Evolutionary conservation across 768 basidiomycete genomes (phyloP), one percentile per base, ranked within the genome.

Genomic region (Amanita inopinata): DNA sequence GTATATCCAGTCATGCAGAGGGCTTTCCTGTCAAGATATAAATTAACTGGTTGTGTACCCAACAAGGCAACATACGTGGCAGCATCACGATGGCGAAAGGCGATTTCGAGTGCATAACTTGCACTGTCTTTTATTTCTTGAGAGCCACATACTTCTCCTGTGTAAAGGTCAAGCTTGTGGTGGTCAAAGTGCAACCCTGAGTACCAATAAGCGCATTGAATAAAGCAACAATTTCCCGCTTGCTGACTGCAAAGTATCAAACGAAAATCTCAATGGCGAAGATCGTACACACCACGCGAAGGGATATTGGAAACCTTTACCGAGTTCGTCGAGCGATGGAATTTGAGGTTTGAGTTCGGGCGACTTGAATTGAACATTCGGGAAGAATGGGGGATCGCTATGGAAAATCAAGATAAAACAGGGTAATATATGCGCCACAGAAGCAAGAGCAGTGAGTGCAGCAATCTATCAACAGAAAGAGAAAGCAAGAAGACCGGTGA

Each of bases 1-100:
- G 62, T 70, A 53, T 78, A 80, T 33, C 78, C 76, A 19, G 74
- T 71, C 77, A 83, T 76, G 50, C 74, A 75, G 39, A 83, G 51
- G 1, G 80, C 76, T 59, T 82, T 81, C 44, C 82, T 84, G 42
- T 7, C 20, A 23, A 40, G 17, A 18, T 40, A 34, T 33, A 30
- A 36, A 46, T 34, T 31, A 48, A 30, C 23, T 33, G 14, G 41
- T 46, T 24, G 4, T 15, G 31, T 15, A n/a, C 14, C 5, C 9
- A 38, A 7, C 23, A 18, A 9, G 36, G 33, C 35, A 22, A 59
- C 72, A 45, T 46, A 80, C 81, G 64, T 65, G 38, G 73, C 72
- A 10, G 70, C 62, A 48, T 80, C 78, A 3, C 61, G 66, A 37
- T 66, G 68, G 40, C 53, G 58, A 53, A 83, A 82, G 2, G 68